Conservation (phyloP, 139 green algal species). For the Micractinium conductrix region DNA sequence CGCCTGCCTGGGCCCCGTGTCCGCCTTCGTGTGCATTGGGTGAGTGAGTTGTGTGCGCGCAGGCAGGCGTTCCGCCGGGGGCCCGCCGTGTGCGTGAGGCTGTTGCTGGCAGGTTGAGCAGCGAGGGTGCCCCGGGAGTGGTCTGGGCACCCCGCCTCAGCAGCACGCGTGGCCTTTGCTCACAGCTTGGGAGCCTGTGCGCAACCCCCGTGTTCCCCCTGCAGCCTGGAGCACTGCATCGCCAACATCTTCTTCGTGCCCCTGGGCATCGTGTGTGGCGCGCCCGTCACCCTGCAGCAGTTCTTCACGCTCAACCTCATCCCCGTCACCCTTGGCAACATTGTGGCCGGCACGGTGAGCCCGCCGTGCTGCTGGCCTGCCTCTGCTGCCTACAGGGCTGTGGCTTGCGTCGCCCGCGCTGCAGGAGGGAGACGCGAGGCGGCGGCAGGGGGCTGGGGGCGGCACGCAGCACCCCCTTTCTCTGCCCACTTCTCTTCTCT, state of each 20-base stretch:
- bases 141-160: neutral
- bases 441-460: no score
- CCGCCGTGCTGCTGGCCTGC: no score
- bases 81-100: no score
- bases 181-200: no score
- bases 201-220: conserved; percentile 4
- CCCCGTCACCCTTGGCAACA: conserved; percentile 92
- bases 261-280: conserved; percentile 31
- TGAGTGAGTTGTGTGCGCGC: neutral
- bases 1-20: conserved; percentile 77
- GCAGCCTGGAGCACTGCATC: conserved; percentile 87
- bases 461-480: no score
- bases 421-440: no score
- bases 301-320: conserved; percentile 74
- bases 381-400: no score
- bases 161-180: neutral
- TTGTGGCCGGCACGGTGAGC: conserved; percentile 69
- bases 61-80: no score
- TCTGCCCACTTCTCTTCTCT: no score
- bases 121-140: no score
- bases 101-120: neutral
- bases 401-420: no score
- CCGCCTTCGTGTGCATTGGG: conserved; percentile 78
- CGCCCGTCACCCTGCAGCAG: conserved; percentile 62
- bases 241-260: conserved; percentile 81